Evolutionary conservation across 345 rosid genomes (phyloP).

Genomic region (Cardamine resedifolia): DNA sequence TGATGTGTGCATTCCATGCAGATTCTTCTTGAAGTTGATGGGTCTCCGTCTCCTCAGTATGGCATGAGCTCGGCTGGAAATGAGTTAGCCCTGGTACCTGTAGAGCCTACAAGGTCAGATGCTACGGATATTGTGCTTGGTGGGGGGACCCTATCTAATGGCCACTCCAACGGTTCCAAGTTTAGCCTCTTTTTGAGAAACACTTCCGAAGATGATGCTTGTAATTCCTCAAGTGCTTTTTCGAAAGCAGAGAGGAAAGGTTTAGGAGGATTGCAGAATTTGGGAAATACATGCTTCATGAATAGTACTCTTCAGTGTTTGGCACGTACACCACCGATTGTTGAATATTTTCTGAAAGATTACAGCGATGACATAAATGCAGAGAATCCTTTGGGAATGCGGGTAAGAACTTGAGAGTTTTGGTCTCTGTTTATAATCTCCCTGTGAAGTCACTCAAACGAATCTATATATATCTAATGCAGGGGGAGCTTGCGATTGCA

Average conservation of each 20-base stretch:
- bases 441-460: neutral
- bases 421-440: constrained; percentile 4
- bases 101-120: constrained; percentile 64
- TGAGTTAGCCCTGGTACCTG: constrained; percentile 67
- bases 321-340: constrained; percentile 81
- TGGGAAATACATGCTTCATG: constrained; percentile 98
- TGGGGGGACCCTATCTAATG: constrained; percentile 70
- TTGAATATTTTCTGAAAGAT: constrained; percentile 80
- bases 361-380: constrained; percentile 74
- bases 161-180: constrained; percentile 51
- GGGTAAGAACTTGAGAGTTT: constrained; percentile 50
- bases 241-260: constrained; percentile 68
- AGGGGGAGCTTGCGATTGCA: constrained; percentile 94
- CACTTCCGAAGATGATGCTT: constrained; percentile 41
- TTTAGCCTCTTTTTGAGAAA: constrained; percentile 44
- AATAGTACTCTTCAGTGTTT: constrained; percentile 92
- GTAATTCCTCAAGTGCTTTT: constrained; percentile 34
- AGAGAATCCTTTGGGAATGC: constrained; percentile 88
- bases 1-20: constrained; percentile 40
- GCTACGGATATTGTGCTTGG: constrained; percentile 49
- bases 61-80: constrained; percentile 67
- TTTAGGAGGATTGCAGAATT: constrained; percentile 85
- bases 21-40: constrained; percentile 79
- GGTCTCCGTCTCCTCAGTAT: constrained; percentile 41
- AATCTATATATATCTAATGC: constrained; percentile 36